Base-by-base conservation (phyloP, 176 grass and related monocot species). In the Hsuehochloa calcarea region DNA sequence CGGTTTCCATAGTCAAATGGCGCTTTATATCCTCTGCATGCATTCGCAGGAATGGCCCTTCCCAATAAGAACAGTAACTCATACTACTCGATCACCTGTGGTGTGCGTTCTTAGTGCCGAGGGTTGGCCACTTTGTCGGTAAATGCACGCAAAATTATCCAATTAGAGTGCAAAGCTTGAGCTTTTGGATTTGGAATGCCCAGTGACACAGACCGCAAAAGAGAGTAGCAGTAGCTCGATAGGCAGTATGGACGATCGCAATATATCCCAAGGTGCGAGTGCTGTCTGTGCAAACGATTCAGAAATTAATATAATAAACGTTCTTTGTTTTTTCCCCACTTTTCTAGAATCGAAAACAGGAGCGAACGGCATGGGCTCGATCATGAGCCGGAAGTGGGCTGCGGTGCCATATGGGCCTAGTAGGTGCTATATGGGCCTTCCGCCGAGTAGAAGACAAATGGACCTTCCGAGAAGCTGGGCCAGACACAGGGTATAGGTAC, bases 131-230 rank as follows among this genome's bases (percentile, higher is more conserved):
- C 20, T 68, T 81, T 39, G 64, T n/a, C 13, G 35, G 17, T 67
- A 51, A 35, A 41, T 55, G 37, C 31, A 68, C 11, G 31, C 13
- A 11, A 17, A 81, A 58, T 35, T 59, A 17, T 59, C 35, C 20
- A 40, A 11, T 75, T 39, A 40, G 2, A 14, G 20, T 14, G 34
- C 74, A 35, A 17, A 76, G 31, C 15, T 40, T 40, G 74, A 69
- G 49, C 65, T 40, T 54, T 81, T 56, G n/a, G 35, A 70, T 54
- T 81, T 56, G n/a, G 35, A 70, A 65, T 50, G 45, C 49, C 22
- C 22, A 29, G 14, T 81, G 65, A 81, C 65, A 55, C 46, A 12
- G 65, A 81, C 1, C 50, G 49, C 65, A 56, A 6, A 47, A 58
- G 19, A 11, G 5, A 50, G 47, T 1, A 19, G 15, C 25, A 13